Percentiles rank a stretch among this genome's conserved stretches.
Conservation (phyloP, 441 rosid genomes). For the Geranium incanum region DNA sequence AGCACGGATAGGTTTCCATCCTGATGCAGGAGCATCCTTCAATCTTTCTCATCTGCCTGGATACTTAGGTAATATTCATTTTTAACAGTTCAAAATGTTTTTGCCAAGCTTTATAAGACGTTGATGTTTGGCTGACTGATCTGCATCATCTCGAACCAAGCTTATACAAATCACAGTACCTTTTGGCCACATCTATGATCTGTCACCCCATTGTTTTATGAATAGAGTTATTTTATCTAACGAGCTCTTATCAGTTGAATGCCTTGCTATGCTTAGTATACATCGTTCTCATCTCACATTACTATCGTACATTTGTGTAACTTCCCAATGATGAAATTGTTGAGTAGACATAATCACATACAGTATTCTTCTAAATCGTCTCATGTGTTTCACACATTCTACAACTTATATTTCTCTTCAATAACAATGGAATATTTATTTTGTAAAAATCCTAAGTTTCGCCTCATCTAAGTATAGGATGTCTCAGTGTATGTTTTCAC, state of each 20-base stretch:
- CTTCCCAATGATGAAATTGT: background rate
- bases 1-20: conserved; percentile 85
- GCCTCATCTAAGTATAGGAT: background rate
- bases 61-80: conserved; percentile 47
- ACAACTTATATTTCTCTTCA: background rate
- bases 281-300: too few relatives aligned
- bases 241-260: background rate
- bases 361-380: background rate
- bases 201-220: background rate
- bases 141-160: background rate
- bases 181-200: background rate
- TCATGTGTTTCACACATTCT: background rate
- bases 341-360: background rate
- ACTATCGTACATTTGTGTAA: background rate
- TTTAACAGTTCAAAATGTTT: background rate
- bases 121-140: background rate
- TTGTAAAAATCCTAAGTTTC: too few relatives aligned
- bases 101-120: background rate
- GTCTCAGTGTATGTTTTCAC: background rate
- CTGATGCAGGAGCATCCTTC: conserved; percentile 91
- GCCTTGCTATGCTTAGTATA: background rate
- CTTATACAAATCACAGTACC: background rate
- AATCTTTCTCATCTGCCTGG: conserved; percentile 90
- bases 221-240: background rate
- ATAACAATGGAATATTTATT: background rate